Evolutionary conservation across 352 stramenopile genomes (phyloP), one percentile per base, ranked within the genome.

Genomic region (Blastocystis sp.): DNA sequence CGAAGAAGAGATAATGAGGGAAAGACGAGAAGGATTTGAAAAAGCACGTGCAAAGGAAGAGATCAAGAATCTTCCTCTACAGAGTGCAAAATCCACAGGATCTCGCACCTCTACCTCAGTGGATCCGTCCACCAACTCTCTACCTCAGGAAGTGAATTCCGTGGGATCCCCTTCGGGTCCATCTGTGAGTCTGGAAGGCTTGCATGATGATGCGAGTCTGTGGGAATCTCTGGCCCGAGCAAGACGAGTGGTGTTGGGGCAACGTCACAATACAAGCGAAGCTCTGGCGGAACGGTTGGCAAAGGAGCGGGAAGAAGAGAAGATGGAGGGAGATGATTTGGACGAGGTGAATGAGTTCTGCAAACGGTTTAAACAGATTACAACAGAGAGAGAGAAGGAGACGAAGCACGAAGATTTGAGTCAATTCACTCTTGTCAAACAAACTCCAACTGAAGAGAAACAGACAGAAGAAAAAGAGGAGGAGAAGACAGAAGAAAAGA

Each of bases 341-440:
- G 78, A 89, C 3, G 55, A 34, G 18, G 78, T 79, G 20, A 45
- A 26, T 11, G 78, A 89, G 55, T 89, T 79, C 30, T 53, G 41
- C n/a, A 89, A 79, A 34, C 66, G 64, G 13, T 79, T 89, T 30
- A 79, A 89, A 30, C 26, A 24, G 4, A 24, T 79, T 16, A 79
- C 66, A 62, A 78, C 73, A 3, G 43, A 89, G 47, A 37, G 43
- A n/a, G 56, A 79, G 24, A 78, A 50, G 24, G 66, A 89, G 66
- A 34, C 30, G 30, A 34, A 34, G 30, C 30, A 34, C 16, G 39
- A 26, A 63, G 16, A 24, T 18, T 75, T 18, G 47, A 76, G 47
- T 13, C 9, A 30, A n/a, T 34, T 34, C 30, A 34, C 30, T 34
- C 30, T 34, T 34, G 30, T 34, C 30, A 89, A 39, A 55, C 34